Conservation (phyloP, 2,329 filamentous ascomycete species). For the Eutypa lata region DNA sequence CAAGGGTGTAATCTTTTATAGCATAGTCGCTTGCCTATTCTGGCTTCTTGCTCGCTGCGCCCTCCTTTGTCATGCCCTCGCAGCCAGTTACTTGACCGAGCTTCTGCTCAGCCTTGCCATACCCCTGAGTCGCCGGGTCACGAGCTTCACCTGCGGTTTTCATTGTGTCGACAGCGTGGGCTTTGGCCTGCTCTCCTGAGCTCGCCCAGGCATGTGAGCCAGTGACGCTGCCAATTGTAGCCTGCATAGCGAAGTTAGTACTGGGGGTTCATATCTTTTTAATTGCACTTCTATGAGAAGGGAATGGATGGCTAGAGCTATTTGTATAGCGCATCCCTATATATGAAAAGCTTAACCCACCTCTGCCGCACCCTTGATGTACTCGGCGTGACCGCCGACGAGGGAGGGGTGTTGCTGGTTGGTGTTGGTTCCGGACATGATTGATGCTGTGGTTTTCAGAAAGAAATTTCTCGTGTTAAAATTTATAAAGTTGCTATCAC, state of each 20-base stretch:
- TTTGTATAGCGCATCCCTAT: no score
- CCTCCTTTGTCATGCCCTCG: slow-evolving; percentile 67
- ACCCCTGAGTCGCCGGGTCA: slow-evolving; percentile 51
- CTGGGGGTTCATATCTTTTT: not conserved
- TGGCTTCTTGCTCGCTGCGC: slow-evolving; percentile 44
- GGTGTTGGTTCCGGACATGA: slow-evolving; percentile 28
- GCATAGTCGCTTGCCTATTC: no score
- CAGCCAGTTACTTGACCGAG: slow-evolving; percentile 63
- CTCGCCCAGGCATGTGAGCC: slow-evolving; percentile 61
- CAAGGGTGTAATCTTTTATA: no score
- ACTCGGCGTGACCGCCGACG: slow-evolving; percentile 62
- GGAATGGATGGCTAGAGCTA: no score
- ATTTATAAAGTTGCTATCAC: not conserved
- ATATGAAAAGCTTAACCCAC: slow-evolving; percentile 38
- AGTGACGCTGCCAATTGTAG: slow-evolving; percentile 58
- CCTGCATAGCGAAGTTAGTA: slow-evolving; percentile 33
- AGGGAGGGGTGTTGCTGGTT: slow-evolving; percentile 56
- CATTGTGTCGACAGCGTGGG: slow-evolving; percentile 59
- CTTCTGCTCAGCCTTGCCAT: slow-evolving; percentile 62
- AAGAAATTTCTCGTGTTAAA: slow-evolving; percentile 15
- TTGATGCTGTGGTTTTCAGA: slow-evolving; percentile 26
- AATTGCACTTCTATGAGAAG: no score
- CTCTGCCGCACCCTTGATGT: slow-evolving; percentile 65
- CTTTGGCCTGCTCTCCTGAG: slow-evolving; percentile 63
- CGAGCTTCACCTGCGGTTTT: slow-evolving; percentile 56